Evolutionary conservation across 441 rosid species (phyloP), one percentile per base, ranked within the genome.

Genomic region (Brassica hybrid): DNA sequence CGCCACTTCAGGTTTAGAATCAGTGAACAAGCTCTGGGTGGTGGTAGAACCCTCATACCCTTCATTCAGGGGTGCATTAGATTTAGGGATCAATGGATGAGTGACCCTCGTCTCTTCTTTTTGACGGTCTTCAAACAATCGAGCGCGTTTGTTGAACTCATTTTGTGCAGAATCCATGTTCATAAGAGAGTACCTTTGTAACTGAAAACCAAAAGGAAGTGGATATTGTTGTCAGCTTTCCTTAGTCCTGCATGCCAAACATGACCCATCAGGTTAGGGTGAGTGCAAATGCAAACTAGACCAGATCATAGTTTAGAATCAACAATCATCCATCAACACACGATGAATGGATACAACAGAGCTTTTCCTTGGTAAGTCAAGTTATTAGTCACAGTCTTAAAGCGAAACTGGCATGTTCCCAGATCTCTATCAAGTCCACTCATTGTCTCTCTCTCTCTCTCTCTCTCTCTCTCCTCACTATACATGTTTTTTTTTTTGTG

Each of bases 241-340:
- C 78, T 81, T 75, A 96, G 84, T 80, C 97, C 97, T 45, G 88
- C 88, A 45, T 85, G 93, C 82, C 94, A 93, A 78, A 88, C 86
- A 79, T 84, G 91, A 82, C 97, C 97, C 86, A 86, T 66, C 57
- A 43, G 10, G n/a, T n/a, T n/a, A n/a, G n/a, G n/a, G n/a, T n/a
- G n/a, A n/a, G n/a, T n/a, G n/a, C n/a, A n/a, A n/a, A n/a, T n/a
- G n/a, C n/a, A n/a, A 23, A 12, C 58, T 5, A 54, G 59, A 54
- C 38, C 13, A 12, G 32, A 12, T n/a, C n/a, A n/a, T 23, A 23
- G 41, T 34, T 34, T 34, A 34, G 41, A 34, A 34, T 34, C 41
- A 34, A 34, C 9, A 34, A 34, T 34, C 41, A 34, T 34, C 41
- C 41, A 34, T 34, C 9, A 7, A 34, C 34, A 34, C 41, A 34